Conservation (phyloP, 768 basidiomycete genomes). For the Infundibulicybe gibba region DNA sequence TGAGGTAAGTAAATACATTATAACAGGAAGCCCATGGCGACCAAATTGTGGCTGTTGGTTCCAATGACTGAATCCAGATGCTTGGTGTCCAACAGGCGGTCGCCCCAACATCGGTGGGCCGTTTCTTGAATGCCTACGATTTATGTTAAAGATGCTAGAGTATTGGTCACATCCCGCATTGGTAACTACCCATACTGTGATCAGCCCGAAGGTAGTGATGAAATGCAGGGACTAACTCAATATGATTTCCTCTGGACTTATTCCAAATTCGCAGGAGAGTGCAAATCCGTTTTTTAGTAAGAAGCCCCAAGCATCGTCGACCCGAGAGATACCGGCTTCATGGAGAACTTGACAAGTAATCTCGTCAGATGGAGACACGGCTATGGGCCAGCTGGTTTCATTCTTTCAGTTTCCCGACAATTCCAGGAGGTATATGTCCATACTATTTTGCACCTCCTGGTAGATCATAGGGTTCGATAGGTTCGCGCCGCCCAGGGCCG, state of each 20-base stretch:
- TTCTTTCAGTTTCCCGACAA: not conserved
- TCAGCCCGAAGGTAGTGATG: not conserved
- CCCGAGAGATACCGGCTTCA: slow-evolving; percentile 10
- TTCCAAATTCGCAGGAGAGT: slow-evolving; percentile 23
- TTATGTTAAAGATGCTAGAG: slow-evolving; percentile 33
- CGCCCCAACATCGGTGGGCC: slow-evolving; percentile 8
- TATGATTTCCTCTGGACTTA: slow-evolving; percentile 38
- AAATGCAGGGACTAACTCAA: slow-evolving; percentile 28
- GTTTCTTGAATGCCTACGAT: slow-evolving; percentile 9
- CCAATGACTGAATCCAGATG: not conserved
- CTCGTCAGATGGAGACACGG: slow-evolving; percentile 30
- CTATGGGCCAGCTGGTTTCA: slow-evolving; percentile 37
- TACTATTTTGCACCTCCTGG: slow-evolving; percentile 29
- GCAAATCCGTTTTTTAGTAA: slow-evolving; percentile 25
- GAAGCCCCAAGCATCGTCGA: slow-evolving; percentile 35
- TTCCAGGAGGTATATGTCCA: not conserved
- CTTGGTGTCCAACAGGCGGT: slow-evolving; percentile 5
- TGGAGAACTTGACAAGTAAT: slow-evolving; percentile 35
- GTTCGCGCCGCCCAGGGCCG: slow-evolving; percentile 18
- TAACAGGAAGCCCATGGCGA: too few species aligned
- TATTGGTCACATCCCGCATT: slow-evolving; percentile 35
- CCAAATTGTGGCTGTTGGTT: not conserved
- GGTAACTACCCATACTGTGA: slow-evolving; percentile 26
- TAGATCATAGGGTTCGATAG: slow-evolving; percentile 29
- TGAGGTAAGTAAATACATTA: slow-evolving; percentile 42